Conservation (phyloP, 2,329 filamentous ascomycete genomes). For the Exophiala sideris region DNA sequence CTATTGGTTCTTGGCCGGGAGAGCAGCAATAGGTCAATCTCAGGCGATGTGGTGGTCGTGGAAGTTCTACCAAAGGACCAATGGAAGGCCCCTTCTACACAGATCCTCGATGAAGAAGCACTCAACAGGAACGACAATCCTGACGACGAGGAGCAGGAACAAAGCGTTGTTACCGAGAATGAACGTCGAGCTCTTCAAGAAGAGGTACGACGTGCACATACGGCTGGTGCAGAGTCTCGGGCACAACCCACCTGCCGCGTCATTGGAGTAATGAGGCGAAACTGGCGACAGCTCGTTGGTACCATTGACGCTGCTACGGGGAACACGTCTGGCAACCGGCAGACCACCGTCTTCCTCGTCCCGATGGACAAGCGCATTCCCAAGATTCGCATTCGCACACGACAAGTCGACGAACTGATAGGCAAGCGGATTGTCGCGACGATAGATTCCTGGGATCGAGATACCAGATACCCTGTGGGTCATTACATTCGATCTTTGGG, state of each 20-base stretch:
- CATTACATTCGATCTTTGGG: conserved; percentile 92
- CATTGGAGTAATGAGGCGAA: conserved; percentile 87
- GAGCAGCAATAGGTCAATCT: conserved; percentile 91
- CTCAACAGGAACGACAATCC: conserved; percentile 92
- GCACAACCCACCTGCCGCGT: conserved; percentile 89
- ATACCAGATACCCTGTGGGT: conserved; percentile 86
- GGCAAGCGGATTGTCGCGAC: conserved; percentile 90
- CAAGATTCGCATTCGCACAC: conserved; percentile 88
- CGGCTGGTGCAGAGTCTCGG: conserved; percentile 68
- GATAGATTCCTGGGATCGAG: conserved; percentile 92
- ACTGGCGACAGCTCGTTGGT: conserved; percentile 97
- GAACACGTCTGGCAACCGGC: conserved; percentile 76
- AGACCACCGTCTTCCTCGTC: conserved; percentile 90
- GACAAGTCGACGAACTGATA: conserved; percentile 82
- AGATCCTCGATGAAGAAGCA: conserved; percentile 90
- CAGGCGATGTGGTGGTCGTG: conserved; percentile 88
- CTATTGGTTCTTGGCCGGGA: conserved; percentile 86
- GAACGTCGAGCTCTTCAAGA: conserved; percentile 86
- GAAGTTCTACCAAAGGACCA: conserved; percentile 91
- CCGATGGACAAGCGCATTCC: conserved; percentile 98
- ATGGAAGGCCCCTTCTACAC: conserved; percentile 94
- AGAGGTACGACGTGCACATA: conserved; percentile 82
- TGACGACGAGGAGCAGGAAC: conserved; percentile 70
- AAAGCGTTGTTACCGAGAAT: conserved; percentile 78
- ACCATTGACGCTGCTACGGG: conserved; percentile 73